Evolutionary conservation across 2,329 filamentous ascomycete genomes (phyloP), one percentile per base, ranked within the genome.

Genomic region (Diaporthe sp.): DNA sequence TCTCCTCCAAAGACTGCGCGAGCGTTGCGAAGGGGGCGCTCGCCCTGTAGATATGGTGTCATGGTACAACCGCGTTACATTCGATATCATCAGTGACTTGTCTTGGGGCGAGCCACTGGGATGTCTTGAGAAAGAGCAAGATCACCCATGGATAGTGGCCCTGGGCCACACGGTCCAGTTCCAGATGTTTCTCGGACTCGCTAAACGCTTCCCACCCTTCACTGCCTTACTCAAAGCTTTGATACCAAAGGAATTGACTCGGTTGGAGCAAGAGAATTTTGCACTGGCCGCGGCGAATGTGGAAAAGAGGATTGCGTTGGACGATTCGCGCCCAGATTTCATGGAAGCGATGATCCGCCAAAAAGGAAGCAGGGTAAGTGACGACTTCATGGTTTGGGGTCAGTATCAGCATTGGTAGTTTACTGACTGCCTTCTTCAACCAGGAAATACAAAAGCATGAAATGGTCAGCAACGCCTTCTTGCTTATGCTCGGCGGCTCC

Each of bases 321-420:
- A 17, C 6, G 31, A n/a, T 19, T 60, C 57, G 5, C 57, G 57
- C 9, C 57, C 57, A 15, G 57, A 60, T 19, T 60, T 37, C 10
- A 60, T 60, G 57, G 57, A 39, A 37, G 34, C 57, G 17, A 37
- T 60, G 57, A 39, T 60, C 34, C 57, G 31, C 13, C 57, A 60
- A 5, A n/a, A 37, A 60, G 31, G 57, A 10, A 19, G n/a, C 4
- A 60, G 19, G 34, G 57, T 39, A 60, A 37, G 57, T 22, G 0
- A 3, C 2, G 7, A 44, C 42, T 44, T 44, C 17, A 19, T 44
- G 42, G 6, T 44, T 44, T 44, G 17, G 15, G 42, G 13, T 2
- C 5, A 44, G 0, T 7, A 17, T 19, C 17, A 7, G 17, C 7
- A 19, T 49, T 10, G 44, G 2, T 0, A 49, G 1, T 17, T n/a